phyloP scores from a whole-genome alignment of 2,329 filamentous ascomycete species.

The Venturia asperata region DNA sequence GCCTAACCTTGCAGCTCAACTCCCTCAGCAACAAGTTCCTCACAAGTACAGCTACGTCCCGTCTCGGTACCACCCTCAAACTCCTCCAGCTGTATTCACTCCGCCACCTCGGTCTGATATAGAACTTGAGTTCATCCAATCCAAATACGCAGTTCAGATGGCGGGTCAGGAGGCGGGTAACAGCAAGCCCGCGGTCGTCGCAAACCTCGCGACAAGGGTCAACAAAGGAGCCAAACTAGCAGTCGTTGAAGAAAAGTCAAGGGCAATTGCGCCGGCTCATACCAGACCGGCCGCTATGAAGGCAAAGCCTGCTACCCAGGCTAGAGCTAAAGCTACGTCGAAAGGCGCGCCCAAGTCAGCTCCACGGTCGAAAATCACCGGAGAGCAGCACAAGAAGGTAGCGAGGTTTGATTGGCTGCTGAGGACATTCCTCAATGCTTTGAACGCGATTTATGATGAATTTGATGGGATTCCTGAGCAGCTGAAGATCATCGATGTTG shows the following conservation, averaged over 20 bases:
- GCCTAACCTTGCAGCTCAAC: not conserved
- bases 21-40: not conserved
- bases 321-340: not conserved
- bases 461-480: slow-evolving; percentile 12
- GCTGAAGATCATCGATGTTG: slow-evolving; percentile 1
- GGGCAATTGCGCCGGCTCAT: not conserved
- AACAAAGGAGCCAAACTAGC: not conserved
- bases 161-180: slow-evolving; percentile 2
- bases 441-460: slow-evolving; percentile 3
- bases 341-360: not conserved
- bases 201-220: not conserved
- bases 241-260: not conserved
- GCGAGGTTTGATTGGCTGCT: not conserved
- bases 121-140: not conserved
- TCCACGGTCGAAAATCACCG: not conserved
- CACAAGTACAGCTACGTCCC: not conserved
- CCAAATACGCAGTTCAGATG: not conserved
- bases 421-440: not conserved
- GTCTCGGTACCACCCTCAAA: not conserved
- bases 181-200: not conserved
- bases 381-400: not conserved
- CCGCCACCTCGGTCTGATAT: not conserved
- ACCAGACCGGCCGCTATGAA: not conserved
- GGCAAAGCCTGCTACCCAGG: not conserved
- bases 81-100: not conserved